phyloP scores from a whole-genome alignment of 169 alveolate species.

The Plasmodium ovale region DNA sequence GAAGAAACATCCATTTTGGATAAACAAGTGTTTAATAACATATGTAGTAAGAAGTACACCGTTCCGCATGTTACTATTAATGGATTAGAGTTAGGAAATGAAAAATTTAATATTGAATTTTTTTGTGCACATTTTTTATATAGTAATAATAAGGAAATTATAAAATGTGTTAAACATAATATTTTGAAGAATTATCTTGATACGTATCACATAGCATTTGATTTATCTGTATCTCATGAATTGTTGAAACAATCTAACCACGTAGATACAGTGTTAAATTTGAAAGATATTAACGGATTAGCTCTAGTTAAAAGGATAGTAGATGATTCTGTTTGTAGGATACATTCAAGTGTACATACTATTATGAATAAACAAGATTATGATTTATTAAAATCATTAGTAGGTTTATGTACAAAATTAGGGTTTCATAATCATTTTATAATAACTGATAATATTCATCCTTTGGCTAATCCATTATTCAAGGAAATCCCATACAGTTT shows the following conservation, averaged over 20 bases:
- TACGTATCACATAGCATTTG: conserved; percentile 70
- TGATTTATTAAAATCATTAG: conserved; percentile 50
- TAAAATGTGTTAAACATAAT: conserved; percentile 62
- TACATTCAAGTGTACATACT: conserved; percentile 68
- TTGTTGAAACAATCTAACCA: conserved; percentile 45
- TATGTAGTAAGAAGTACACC: conserved; percentile 30
- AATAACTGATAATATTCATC: conserved; percentile 70
- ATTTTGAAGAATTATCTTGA: conserved; percentile 51
- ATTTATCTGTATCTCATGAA: conserved; percentile 54
- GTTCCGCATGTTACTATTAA: conserved; percentile 44
- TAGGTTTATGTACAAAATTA: conserved; percentile 65
- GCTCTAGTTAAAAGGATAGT: conserved; percentile 30
- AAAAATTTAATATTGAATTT: conserved; percentile 48
- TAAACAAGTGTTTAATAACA: conserved; percentile 46
- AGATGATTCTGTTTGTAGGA: conserved; percentile 69
- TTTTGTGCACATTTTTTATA: conserved; percentile 74
- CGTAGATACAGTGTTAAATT: conserved; percentile 35
- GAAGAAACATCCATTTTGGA: conserved; percentile 74
- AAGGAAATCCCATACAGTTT: conserved; percentile 58
- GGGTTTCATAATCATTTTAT: conserved; percentile 69
- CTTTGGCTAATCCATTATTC: conserved; percentile 24
- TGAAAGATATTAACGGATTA: conserved; percentile 38
- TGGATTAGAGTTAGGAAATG: conserved; percentile 16
- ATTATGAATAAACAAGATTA: conserved; percentile 57
- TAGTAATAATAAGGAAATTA: conserved; percentile 62